Percentiles rank a stretch among this genome's conserved stretches.
Evolutionary conservation across 805 yeast species (phyloP).

Genomic region (Saturnispora silvae): DNA sequence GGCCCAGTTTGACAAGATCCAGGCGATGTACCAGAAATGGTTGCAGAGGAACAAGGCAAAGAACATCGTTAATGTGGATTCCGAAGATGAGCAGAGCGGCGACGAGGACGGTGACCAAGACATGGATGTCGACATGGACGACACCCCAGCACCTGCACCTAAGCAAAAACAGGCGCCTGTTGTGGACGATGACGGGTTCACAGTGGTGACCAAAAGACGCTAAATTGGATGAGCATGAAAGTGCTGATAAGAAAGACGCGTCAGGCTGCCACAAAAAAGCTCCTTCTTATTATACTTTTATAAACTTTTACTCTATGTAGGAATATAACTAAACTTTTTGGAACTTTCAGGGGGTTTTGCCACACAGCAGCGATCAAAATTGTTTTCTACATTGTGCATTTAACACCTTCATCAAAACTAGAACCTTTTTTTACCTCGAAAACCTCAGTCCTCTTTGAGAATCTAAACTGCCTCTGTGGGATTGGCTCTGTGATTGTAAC

Average conservation of each 20-base stretch:
- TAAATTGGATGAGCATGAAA: neutral
- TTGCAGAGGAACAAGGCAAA: conserved; percentile 29
- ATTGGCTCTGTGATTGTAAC: conserved; percentile 11
- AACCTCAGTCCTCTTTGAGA: neutral
- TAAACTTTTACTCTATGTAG: too few relatives aligned
- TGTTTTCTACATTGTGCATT: too few relatives aligned
- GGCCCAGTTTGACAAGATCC: conserved; percentile 44
- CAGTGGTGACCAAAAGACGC: conserved; percentile 56
- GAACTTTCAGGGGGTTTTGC: too few relatives aligned
- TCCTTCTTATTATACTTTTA: too few relatives aligned
- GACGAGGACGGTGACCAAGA: conserved; percentile 38
- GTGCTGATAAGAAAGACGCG: too few relatives aligned
- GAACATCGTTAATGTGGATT: conserved; percentile 35
- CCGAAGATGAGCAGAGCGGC: conserved; percentile 55
- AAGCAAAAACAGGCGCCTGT: conserved; percentile 39
- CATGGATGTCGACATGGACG: conserved; percentile 30
- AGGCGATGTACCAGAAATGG: conserved; percentile 51
- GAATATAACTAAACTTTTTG: too few relatives aligned
- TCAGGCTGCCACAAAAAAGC: too few relatives aligned
- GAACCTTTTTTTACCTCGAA: too few relatives aligned
- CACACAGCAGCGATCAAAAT: too few relatives aligned
- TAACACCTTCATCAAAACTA: too few relatives aligned
- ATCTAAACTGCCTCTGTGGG: conserved; percentile 1
- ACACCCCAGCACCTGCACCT: conserved; percentile 28
- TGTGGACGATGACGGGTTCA: conserved; percentile 92